A percentile compares a stretch with the other conserved stretches of the same genome.
Evolutionary conservation across 2,329 filamentous ascomycete species (phyloP).

Genomic region (Aureobasidium musti): DNA sequence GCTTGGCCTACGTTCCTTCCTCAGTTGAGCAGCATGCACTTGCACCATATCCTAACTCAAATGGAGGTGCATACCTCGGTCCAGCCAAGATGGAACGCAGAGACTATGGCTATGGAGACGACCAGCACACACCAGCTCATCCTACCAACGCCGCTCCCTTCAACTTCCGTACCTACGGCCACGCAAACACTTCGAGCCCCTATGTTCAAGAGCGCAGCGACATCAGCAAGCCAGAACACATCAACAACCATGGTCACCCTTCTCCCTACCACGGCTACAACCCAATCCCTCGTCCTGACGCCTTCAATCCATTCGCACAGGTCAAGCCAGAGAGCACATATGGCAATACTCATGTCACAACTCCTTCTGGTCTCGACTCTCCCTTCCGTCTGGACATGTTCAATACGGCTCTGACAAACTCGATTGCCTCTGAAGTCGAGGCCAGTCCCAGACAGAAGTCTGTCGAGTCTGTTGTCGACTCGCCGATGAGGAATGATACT

Average conservation of each 20-base stretch:
- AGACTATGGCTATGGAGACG: not conserved
- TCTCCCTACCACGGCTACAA: not conserved
- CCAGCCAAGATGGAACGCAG: not conserved
- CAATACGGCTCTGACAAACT: slow-evolving; percentile 7
- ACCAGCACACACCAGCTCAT: not conserved
- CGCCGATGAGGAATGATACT: not conserved
- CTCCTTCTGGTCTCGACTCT: not conserved
- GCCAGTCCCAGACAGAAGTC: not conserved
- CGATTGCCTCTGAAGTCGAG: not conserved
- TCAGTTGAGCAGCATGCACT: not conserved
- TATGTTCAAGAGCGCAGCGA: not conserved
- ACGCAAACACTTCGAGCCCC: not conserved
- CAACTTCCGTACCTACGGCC: slow-evolving; percentile 10
- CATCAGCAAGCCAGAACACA: not conserved
- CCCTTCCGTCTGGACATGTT: slow-evolving; percentile 18
- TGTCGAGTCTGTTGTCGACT: not conserved
- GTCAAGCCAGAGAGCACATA: not conserved
- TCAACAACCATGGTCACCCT: not conserved
- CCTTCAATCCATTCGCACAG: not conserved
- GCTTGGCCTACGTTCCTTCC: not conserved
- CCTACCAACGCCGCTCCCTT: not conserved
- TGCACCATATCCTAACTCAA: not conserved
- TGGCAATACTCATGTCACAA: not conserved
- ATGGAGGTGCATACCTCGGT: not conserved
- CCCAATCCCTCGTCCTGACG: not conserved